Evolutionary conservation across 306 rosid species (phyloP), one percentile per base, ranked within the genome.

Genomic region (Hippophae tibetana): DNA sequence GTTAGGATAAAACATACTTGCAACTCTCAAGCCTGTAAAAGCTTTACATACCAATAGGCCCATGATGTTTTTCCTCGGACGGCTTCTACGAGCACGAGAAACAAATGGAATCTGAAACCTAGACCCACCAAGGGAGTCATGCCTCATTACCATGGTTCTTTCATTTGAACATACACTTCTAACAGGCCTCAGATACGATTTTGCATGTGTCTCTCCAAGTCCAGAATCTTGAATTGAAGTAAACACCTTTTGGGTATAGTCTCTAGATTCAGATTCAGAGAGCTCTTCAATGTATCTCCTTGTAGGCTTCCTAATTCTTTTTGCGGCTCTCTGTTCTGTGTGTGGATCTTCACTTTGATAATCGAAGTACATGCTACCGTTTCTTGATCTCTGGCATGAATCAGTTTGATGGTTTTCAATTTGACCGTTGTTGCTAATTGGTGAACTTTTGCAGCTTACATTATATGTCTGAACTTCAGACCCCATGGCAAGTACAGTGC

Each of bases 271-370:
- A 64, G 45, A 79, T 80, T 85, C 93, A 57, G 99, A 88, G 64
- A 85, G 86, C 71, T 92, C 99, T 86, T 92, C 99, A 77, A 92
- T 92, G 68, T 92, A 92, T 81, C 99, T 78, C 78, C 62, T 88
- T 6, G 99, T 92, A 62, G 99, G 99, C 81, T 81, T 92, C 56
- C 99, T 80, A 43, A 88, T 66, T 78, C 99, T 84, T 82, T 92
- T 92, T 3, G 64, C 86, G 71, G 76, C 89, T 76, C 78, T 82
- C 68, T 85, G 72, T 53, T 78, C 86, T 38, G 53, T 41, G 25
- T 56, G 77, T 50, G 66, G 73, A 75, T 77, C 79, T 70, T 76
- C 84, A 70, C 59, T 68, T 42, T 72, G 84, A 72, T 63, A 64
- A 62, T 78, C 84, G 73, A 68, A 65, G 54, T 82, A 90, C 11